A percentile compares a stretch with the other conserved stretches of the same genome.
These are phyloP conservation scores for Penstemon barbatus DNA, from an alignment of 257 asterid genomes.

Conservation along the genomic window DNA sequence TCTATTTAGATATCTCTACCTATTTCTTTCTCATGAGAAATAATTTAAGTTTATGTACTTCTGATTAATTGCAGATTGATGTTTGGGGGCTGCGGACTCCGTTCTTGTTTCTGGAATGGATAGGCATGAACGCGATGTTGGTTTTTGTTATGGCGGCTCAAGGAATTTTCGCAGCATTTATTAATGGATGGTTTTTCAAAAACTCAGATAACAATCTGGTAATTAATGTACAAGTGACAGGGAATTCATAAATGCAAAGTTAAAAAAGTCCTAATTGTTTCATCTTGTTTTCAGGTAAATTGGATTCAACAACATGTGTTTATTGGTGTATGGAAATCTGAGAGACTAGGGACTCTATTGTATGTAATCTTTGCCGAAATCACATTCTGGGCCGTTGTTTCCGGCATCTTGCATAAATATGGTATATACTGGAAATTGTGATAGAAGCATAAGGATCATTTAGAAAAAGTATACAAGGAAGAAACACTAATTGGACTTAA, in stretches of 20 bases:
- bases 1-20: no score
- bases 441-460: constrained; percentile 7
- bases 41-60: neutral
- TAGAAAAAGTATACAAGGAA: no score
- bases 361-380: constrained; percentile 89
- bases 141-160: constrained; percentile 91
- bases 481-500: no score
- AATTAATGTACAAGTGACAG: constrained; percentile 16
- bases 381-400: constrained; percentile 72
- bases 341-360: constrained; percentile 64
- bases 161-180: constrained; percentile 70
- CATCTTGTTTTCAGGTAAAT: constrained; percentile 52
- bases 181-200: constrained; percentile 80
- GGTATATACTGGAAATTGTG: constrained; percentile 76
- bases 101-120: constrained; percentile 88
- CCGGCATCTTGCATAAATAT: constrained; percentile 69
- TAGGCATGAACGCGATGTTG: constrained; percentile 93
- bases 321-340: constrained; percentile 71
- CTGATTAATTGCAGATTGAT: constrained; percentile 48
- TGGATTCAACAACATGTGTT: constrained; percentile 80
- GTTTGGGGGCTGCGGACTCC: constrained; percentile 64
- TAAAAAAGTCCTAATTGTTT: neutral
- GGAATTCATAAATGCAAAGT: neutral
- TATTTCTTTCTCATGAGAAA: neutral
- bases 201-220: constrained; percentile 61